These are phyloP conservation scores for Craspedostauros australis DNA, from an alignment of 108 stramenopile genomes.

Conservation along the genomic window DNA sequence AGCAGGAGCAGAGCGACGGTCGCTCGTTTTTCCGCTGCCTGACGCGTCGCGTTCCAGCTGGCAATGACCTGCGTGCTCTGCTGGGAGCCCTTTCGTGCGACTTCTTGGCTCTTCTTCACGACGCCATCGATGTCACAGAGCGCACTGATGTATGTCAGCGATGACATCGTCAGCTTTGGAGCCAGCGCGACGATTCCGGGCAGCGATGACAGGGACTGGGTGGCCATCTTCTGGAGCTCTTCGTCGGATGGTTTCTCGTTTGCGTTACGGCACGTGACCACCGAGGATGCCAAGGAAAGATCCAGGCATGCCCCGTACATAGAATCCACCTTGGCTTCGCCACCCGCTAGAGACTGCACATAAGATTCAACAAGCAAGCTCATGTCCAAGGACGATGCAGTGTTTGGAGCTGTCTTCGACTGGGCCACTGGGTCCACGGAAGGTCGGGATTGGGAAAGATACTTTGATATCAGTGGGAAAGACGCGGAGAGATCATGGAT, in stretches of 20 bases:
- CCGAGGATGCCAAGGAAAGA: no score
- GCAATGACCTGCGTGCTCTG: slow-evolving; percentile 72
- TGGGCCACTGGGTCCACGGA: no score
- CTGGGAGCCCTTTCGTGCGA: slow-evolving; percentile 46
- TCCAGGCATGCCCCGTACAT: no score
- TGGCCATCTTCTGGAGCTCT: slow-evolving; percentile 54
- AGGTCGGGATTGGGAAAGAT: no score
- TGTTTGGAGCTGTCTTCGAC: no score
- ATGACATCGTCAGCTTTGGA: slow-evolving; percentile 45
- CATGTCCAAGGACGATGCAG: no score
- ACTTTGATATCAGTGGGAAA: no score
- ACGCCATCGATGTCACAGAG: slow-evolving; percentile 80
- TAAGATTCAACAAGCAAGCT: no score
- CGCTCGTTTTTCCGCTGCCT: slow-evolving; percentile 82
- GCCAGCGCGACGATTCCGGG: slow-evolving; percentile 39
- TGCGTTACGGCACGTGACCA: no score
- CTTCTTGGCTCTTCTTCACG: slow-evolving; percentile 61
- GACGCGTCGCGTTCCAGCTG: slow-evolving; percentile 64
- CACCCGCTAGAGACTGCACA: no score
- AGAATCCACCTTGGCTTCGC: no score
- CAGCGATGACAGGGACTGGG: slow-evolving; percentile 33
- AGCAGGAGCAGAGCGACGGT: slow-evolving; percentile 65
- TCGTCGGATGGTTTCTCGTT: slow-evolving; percentile 61
- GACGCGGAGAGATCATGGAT: no score
- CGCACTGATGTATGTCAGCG: slow-evolving; percentile 49